Percentiles rank a stretch among this genome's conserved stretches.
phyloP scores from a whole-genome alignment of 176 grass and related monocot species.

The Avena sativa region DNA sequence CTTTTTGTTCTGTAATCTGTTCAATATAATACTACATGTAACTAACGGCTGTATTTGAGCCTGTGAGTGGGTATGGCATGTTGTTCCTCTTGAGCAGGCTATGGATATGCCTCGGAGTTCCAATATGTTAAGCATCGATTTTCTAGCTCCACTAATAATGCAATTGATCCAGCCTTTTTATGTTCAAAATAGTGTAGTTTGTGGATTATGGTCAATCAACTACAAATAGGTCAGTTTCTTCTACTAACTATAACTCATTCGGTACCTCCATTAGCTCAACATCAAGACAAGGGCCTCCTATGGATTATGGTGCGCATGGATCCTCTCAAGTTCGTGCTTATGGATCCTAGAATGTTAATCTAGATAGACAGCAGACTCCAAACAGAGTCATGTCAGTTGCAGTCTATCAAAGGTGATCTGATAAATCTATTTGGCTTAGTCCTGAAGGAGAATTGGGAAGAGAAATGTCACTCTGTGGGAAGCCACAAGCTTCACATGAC shows the following conservation, averaged over 20 bases:
- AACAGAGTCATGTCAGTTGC: slow-evolving; percentile 52
- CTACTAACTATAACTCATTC: slow-evolving; percentile 32
- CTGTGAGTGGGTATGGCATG: too few relatives aligned
- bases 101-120: too few relatives aligned
- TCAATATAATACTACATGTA: too few relatives aligned
- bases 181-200: too few relatives aligned
- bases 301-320: slow-evolving; percentile 40
- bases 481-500: slow-evolving; percentile 49
- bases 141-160: too few relatives aligned
- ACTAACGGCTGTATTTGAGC: too few relatives aligned
- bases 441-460: slow-evolving; percentile 70
- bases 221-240: slow-evolving; percentile 56
- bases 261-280: slow-evolving; percentile 32
- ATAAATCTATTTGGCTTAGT: slow-evolving; percentile 68
- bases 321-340: slow-evolving; percentile 44
- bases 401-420: slow-evolving; percentile 60
- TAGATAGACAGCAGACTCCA: slow-evolving; percentile 67
- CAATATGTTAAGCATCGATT: too few relatives aligned
- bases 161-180: too few relatives aligned
- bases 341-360: slow-evolving; percentile 59
- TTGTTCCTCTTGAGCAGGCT: too few relatives aligned
- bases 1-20: too few relatives aligned
- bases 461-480: slow-evolving; percentile 67
- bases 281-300: slow-evolving; percentile 26
- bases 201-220: slow-evolving; percentile 45